Conservation (phyloP, 768 basidiomycete genomes). For the Clavaria fumosa region DNA sequence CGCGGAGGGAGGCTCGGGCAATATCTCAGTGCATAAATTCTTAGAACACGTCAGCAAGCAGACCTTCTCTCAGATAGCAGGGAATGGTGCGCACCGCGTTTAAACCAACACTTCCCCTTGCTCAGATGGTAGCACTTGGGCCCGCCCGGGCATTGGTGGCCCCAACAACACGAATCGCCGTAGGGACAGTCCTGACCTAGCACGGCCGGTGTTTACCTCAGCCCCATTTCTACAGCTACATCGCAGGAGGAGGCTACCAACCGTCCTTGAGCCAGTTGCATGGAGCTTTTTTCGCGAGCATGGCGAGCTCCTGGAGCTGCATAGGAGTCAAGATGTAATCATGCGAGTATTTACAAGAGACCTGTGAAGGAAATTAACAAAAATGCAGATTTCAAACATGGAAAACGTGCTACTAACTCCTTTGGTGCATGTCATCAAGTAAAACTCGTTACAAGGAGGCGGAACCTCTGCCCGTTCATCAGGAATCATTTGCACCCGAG, state of each 20-base stretch:
- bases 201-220: too few relatives aligned
- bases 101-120: slow-evolving; percentile 83
- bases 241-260: too few relatives aligned
- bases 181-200: slow-evolving; percentile 62
- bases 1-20: too few relatives aligned
- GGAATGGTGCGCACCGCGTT: slow-evolving; percentile 37
- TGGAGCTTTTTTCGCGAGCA: slow-evolving; percentile 72
- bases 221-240: too few relatives aligned
- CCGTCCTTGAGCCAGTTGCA: slow-evolving; percentile 78
- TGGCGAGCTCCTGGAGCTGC: slow-evolving; percentile 53
- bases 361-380: slow-evolving; percentile 19
- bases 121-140: slow-evolving; percentile 52
- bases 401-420: slow-evolving; percentile 28
- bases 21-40: too few relatives aligned
- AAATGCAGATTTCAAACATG: slow-evolving; percentile 1
- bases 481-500: neutral
- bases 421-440: slow-evolving; percentile 72
- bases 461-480: slow-evolving; percentile 41
- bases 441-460: slow-evolving; percentile 76
- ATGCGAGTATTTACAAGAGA: slow-evolving; percentile 72
- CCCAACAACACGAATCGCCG: slow-evolving; percentile 68
- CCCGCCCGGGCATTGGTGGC: slow-evolving; percentile 72
- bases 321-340: slow-evolving; percentile 59
- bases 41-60: too few relatives aligned
- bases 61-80: neutral